Evolutionary conservation across 2,329 filamentous ascomycete genomes (phyloP), one percentile per base, ranked within the genome.

Genomic region (Elsinoe australis): DNA sequence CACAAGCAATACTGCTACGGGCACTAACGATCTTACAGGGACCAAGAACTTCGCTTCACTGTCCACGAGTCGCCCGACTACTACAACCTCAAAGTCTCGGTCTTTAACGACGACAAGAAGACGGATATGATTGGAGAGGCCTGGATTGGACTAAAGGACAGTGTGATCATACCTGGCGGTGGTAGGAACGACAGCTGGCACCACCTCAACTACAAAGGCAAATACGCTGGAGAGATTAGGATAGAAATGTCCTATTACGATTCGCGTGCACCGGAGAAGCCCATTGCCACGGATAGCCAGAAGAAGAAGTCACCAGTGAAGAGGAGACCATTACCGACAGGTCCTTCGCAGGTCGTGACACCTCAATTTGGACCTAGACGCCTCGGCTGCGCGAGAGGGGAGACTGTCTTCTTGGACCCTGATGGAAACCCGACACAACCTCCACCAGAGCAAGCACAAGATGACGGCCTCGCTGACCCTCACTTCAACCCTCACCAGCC

Each of bases 31-130:
- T 4, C 14, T 39, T 54, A 19, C 61, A 98, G 92, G 92, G 92
- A 98, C 65, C 87, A 96, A 67, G 92, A 98, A 66, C 78, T 98
- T 35, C 87, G 92, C 53, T 98, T 96, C 63, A 87, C 80, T 35
- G 92, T 98, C 12, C 90, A 95, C 74, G 89, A 96, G 61, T 95
- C 88, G 12, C 83, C 88, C 14, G 92, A 98, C 67, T 98, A 98
- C 71, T 88, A 87, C 67, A 87, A 89, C 63, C 76, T 98, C 50
- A 98, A 98, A 64, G 76, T 96, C 12, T 95, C 90, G 2, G 79
- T 96, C 4, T 98, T 98, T 71, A 95, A 95, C 63, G 92, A 98
- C 60, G 92, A 98, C 68, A 96, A 95, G 71, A 94, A 85, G 71
- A 96, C 90, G 0, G 92, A 98, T 56, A 68, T 98, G 55, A 95